Evolutionary conservation across 2,329 filamentous ascomycete species (phyloP).

Genomic region (Aspergillus brasiliensis): DNA sequence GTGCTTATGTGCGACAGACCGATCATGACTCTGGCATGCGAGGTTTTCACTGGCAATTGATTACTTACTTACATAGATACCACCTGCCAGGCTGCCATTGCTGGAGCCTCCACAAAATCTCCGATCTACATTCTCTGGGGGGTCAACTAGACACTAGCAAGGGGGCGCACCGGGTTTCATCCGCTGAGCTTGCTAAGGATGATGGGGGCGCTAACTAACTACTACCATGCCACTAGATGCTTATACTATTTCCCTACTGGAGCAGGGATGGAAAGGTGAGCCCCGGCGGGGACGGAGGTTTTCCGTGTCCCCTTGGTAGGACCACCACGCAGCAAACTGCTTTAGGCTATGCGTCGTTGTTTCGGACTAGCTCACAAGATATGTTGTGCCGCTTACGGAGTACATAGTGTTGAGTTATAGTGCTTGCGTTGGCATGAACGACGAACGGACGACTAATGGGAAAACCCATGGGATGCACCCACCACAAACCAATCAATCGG

Average conservation of each 20-base stretch:
- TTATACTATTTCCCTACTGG: neutral
- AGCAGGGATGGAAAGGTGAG: conserved; percentile 3
- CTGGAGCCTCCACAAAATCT: neutral
- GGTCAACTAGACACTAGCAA: neutral
- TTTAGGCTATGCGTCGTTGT: conserved; percentile 7
- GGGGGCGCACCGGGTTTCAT: neutral
- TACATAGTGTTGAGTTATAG: neutral
- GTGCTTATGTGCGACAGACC: neutral
- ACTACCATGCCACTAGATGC: too few species aligned
- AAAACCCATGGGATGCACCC: neutral
- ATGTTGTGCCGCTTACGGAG: neutral
- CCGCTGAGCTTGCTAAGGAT: neutral
- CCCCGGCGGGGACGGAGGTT: neutral
- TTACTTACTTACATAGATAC: neutral
- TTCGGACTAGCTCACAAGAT: neutral
- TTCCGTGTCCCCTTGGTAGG: neutral
- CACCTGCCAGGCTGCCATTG: neutral
- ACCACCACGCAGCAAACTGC: conserved; percentile 6
- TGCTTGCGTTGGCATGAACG: neutral
- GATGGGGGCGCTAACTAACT: neutral
- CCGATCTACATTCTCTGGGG: neutral
- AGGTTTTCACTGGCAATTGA: neutral
- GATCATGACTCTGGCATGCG: neutral
- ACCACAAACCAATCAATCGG: neutral
- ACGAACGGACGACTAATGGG: neutral